Evolutionary conservation across 75 land plant genomes (phyloP).

Genomic region (Sequoia sempervirens): DNA sequence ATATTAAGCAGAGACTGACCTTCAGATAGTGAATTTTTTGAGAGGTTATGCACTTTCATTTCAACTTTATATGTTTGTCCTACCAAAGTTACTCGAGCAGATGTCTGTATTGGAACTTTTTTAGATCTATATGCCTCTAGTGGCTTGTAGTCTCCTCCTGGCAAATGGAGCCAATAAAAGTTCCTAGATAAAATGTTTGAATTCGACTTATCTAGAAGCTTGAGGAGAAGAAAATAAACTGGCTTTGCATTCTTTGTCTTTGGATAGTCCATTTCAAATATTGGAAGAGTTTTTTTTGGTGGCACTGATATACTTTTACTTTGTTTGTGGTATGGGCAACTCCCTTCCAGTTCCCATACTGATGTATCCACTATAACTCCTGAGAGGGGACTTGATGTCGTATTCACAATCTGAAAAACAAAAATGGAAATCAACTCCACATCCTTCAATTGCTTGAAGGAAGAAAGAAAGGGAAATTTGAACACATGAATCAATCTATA

Average conservation of each 20-base stretch:
- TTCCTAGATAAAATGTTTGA: constrained; percentile 68
- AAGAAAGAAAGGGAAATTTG: not conserved
- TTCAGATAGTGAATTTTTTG: constrained; percentile 23
- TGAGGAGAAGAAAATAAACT: constrained; percentile 85
- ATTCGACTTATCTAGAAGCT: constrained; percentile 47
- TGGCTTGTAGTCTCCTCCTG: constrained; percentile 67
- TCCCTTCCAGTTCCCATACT: constrained; percentile 82
- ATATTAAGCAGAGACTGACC: constrained; percentile 7
- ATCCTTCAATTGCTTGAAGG: not conserved
- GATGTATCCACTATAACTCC: constrained; percentile 63
- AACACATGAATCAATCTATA: not conserved
- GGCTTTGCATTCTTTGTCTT: constrained; percentile 53
- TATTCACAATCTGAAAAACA: constrained; percentile 68
- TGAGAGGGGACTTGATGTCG: constrained; percentile 53
- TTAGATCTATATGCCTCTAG: constrained; percentile 53
- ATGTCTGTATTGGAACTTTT: constrained; percentile 51
- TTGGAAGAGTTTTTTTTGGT: constrained; percentile 44
- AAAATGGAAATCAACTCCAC: not conserved
- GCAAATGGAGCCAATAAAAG: constrained; percentile 89
- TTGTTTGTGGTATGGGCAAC: constrained; percentile 47
- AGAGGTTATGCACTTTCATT: constrained; percentile 51
- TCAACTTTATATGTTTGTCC: constrained; percentile 45
- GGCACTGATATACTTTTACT: constrained; percentile 42
- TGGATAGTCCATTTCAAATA: constrained; percentile 54
- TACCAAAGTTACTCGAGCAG: constrained; percentile 25